Evolutionary conservation across 257 asterid species (phyloP).

Genomic region (Echites panduratus): DNA sequence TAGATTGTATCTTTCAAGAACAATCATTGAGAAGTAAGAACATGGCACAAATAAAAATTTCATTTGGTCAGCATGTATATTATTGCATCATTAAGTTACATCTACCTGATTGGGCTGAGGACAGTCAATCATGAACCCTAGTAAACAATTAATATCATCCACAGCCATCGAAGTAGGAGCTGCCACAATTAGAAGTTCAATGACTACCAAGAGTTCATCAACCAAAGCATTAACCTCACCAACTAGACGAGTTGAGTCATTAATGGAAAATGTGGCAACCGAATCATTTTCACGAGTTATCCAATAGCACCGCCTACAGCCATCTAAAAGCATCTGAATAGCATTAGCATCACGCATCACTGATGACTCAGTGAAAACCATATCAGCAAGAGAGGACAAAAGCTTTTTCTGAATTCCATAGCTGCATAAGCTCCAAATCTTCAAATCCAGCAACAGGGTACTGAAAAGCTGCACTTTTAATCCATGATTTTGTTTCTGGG

Average conservation of each 20-base stretch:
- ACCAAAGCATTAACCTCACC: constrained; percentile 99
- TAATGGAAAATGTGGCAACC: constrained; percentile 54
- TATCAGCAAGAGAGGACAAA: constrained; percentile 93
- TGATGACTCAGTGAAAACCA: constrained; percentile 89
- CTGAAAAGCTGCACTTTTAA: constrained; percentile 94
- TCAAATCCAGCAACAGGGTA: constrained; percentile 81
- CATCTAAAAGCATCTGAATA: constrained; percentile 96
- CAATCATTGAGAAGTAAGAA: background rate
- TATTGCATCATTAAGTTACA: constrained; percentile 2
- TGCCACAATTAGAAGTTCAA: constrained; percentile 83
- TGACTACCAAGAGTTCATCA: constrained; percentile 93
- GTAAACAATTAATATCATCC: constrained; percentile 81
- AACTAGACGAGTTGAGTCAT: constrained; percentile 54
- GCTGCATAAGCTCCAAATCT: constrained; percentile 96
- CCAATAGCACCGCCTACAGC: constrained; percentile 98
- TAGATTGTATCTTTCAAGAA: background rate
- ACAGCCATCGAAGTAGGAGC: constrained; percentile 81
- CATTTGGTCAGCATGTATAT: background rate
- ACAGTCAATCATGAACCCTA: constrained; percentile 95
- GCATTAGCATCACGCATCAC: constrained; percentile 98
- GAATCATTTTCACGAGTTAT: constrained; percentile 79
- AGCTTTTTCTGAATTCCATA: constrained; percentile 96
- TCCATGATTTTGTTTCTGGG: constrained; percentile 72
- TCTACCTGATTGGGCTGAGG: constrained; percentile 97
- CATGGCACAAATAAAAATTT: background rate